Evolutionary conservation across 495 filamentous ascomycete genomes (phyloP), one percentile per base, ranked within the genome.

Genomic region (Lasiosphaeriaceae sp.): DNA sequence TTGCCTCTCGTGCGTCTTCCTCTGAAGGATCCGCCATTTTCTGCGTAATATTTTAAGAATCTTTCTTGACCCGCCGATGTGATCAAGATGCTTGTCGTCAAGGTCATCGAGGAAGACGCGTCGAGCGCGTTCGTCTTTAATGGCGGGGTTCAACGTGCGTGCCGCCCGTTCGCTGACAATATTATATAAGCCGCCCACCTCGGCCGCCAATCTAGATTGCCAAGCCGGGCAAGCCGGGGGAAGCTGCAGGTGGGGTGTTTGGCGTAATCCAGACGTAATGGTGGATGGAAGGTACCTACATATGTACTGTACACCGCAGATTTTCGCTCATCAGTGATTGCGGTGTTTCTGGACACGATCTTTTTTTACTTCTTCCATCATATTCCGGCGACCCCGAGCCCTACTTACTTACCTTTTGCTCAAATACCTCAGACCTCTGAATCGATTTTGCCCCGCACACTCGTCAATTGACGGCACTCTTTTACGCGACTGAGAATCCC

Each of bases 1-100:
- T 11, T 59, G 66, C 66, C 64, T 69, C 65, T 19, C 54, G 62
- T 29, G 59, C 55, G 35, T 67, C 68, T 34, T 74, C 72, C 12
- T 73, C 72, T 7, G 65, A 47, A 12, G 55, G 46, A 19, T 74
- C 69, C 2, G 63, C 48, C 65, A 68, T 68, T 26, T 21, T 58
- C 2, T 29, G 43, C 20, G n/a, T 41, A 39, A 41, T 41, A 6
- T 20, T 17, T 34, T 9, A 14, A 43, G 14, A 5, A 43, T 16
- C 16, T 17, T n/a, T 9, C n/a, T 2, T 14, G 0, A 12, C 4
- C 16, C 8, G 39, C n/a, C 39, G 5, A 43, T 14, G 39, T 14
- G 39, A 11, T 43, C 12, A 43, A 4, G 39, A 9, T 2, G 14
- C 14, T 44, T 20, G 19, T 21, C 11, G 22, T 31, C 26, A 4